Percentiles rank a stretch among this genome's conserved stretches.
These are phyloP conservation scores for Candida silvicultrix DNA, from an alignment of 805 yeast genomes.

Conservation along the genomic window DNA sequence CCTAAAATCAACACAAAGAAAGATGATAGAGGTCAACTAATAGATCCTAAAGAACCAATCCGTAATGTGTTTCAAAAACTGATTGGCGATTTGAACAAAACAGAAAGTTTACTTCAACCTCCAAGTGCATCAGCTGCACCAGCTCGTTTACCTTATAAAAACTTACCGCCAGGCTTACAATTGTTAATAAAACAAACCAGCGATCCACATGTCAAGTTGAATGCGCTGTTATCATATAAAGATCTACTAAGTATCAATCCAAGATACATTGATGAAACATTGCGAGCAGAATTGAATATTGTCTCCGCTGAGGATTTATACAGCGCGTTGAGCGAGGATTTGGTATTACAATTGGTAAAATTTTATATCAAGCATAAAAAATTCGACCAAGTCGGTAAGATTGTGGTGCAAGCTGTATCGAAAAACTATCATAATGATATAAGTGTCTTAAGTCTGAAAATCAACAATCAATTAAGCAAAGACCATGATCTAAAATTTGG, in stretches of 20 bases:
- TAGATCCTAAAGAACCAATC: background rate
- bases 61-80: background rate
- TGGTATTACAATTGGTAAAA: conserved; percentile 6
- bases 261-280: conserved; percentile 4
- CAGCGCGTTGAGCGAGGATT: conserved; percentile 5
- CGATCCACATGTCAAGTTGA: conserved; percentile 15
- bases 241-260: conserved; percentile 7
- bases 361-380: conserved; percentile 7
- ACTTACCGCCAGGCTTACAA: conserved; percentile 2
- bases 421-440: conserved; percentile 3
- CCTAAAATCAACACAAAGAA: background rate
- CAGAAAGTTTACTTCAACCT: background rate
- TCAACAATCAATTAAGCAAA: conserved; percentile 3
- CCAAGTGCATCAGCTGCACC: background rate
- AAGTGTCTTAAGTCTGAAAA: conserved; percentile 3
- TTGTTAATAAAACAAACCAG: conserved; percentile 2
- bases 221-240: conserved; percentile 5
- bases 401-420: conserved; percentile 4
- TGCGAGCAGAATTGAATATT: conserved; percentile 7
- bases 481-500: conserved; percentile 14
- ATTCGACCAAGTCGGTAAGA: conserved; percentile 6
- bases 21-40: background rate
- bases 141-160: background rate
- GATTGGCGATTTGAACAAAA: background rate
- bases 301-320: background rate